Conservation (phyloP, 192 early-diverging fungal genomes). For the Geranomyces variabilis region DNA sequence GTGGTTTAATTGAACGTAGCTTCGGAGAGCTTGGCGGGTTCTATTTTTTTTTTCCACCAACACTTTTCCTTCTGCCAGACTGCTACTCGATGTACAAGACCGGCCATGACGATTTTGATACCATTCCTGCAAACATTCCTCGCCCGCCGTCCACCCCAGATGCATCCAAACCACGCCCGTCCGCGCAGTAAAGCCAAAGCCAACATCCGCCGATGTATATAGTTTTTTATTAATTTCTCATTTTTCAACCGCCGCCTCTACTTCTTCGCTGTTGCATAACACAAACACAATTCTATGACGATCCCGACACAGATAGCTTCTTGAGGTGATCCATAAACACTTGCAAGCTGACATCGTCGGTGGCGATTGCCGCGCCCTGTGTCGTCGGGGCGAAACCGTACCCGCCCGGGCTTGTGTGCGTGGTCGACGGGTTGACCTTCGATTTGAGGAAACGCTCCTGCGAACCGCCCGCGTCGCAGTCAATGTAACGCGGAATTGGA, state of each 20-base stretch:
- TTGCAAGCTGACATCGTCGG: conserved; percentile 97
- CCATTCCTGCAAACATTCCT: conserved; percentile 25
- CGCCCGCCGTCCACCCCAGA: conserved; percentile 27
- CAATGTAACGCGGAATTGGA: conserved; percentile 97
- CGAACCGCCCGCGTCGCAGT: conserved; percentile 93
- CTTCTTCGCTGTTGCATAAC: too few relatives aligned
- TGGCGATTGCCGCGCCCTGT: conserved; percentile 90
- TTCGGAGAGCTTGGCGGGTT: not conserved
- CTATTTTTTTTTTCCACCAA: not conserved
- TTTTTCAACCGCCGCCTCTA: too few relatives aligned
- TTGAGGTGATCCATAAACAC: conserved; percentile 96
- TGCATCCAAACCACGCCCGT: conserved; percentile 1
- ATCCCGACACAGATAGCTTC: conserved; percentile 65
- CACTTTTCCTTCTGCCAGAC: conserved; percentile 1
- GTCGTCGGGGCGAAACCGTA: conserved; percentile 68
- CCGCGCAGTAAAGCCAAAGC: too few relatives aligned
- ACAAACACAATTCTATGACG: conserved; percentile 11
- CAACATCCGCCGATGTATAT: too few relatives aligned
- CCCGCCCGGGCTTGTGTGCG: conserved; percentile 63
- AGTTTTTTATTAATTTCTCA: too few relatives aligned
- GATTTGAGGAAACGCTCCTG: conserved; percentile 98
- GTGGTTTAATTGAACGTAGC: too few relatives aligned
- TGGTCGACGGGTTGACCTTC: conserved; percentile 97
- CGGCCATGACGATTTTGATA: conserved; percentile 34
- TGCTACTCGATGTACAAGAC: conserved; percentile 38